Base-by-base conservation (phyloP, 176 grass and related monocot genomes). In the Musa troglodytarum region DNA sequence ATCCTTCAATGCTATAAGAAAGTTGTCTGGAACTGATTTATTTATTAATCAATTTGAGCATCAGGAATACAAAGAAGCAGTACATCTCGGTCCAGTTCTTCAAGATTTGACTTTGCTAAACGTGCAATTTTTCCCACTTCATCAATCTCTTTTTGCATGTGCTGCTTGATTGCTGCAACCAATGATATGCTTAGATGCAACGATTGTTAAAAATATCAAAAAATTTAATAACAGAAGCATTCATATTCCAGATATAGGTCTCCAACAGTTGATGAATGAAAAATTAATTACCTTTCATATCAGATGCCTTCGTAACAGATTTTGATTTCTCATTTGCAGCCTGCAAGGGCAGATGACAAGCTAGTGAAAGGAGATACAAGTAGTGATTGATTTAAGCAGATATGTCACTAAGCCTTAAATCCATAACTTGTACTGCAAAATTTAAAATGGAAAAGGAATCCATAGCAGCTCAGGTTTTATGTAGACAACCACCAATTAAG, bases 141-240 rank as follows among this genome's bases (percentile, higher is more conserved):
- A 82, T 99, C 96, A 64, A 99, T 89, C 84, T 99, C 96, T 81
- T 89, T 94, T 76, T 99, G 84, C 96, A 99, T 99, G 20, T 81
- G 81, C 59, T 92, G 91, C 81, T 92, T 99, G 63, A 99, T 99
- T 82, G 73, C 95, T 99, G 72, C 78, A 79, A 74, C 2, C 69
- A 50, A 64, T 74, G 8, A 69, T 20, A 58, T 26, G 53, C 3
- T 57, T 50, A 57, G 21, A 59, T 58, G 49, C 15, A 70, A 11
- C 12, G 43, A 58, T 23, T 15, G 51, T 34, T 20, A 79, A 1
- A 28, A 21, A 49, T 13, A 58, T 70, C 14, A 70, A 10, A 26
- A 20, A 73, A 17, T 14, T 9, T 62, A 64, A 14, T 80, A 73
- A 52, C 7, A 80, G 15, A 54, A 57, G 15, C 19, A 19, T 10